Evolutionary conservation across 371 early-diverging fungal genomes (phyloP).

Genomic region (Amoeboaphelidium protococcarum): DNA sequence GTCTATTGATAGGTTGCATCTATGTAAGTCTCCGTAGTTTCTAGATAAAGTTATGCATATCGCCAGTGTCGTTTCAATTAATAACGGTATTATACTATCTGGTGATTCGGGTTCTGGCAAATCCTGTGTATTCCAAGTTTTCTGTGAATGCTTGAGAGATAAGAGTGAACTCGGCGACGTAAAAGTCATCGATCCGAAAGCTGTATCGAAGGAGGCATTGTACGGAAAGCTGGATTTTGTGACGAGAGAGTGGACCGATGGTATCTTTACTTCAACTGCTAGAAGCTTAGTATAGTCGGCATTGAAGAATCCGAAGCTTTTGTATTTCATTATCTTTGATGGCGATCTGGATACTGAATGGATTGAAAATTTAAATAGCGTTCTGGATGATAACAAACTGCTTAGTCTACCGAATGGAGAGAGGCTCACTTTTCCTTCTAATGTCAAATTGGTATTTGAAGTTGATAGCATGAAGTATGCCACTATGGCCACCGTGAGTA

Average conservation of each 20-base stretch:
- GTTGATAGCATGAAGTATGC: slow-evolving; percentile 89
- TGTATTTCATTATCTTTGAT: slow-evolving; percentile 98
- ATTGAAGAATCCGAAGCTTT: too few relatives aligned
- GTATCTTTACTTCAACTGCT: slow-evolving; percentile 87
- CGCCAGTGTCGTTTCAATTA: slow-evolving; percentile 85
- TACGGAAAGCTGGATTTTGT: slow-evolving; percentile 88
- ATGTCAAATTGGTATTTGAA: slow-evolving; percentile 96
- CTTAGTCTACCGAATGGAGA: slow-evolving; percentile 96
- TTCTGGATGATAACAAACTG: slow-evolving; percentile 87
- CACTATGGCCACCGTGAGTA: slow-evolving; percentile 92
- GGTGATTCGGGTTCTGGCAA: slow-evolving; percentile 93
- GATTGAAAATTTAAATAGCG: slow-evolving; percentile 96
- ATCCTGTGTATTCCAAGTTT: slow-evolving; percentile 64
- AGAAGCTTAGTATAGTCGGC: slow-evolving; percentile 84
- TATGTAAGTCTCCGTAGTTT: not conserved
- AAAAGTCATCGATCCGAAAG: slow-evolving; percentile 92
- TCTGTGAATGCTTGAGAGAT: slow-evolving; percentile 41
- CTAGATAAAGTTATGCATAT: slow-evolving; percentile 81
- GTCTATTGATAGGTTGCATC: not conserved
- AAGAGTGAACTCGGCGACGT: slow-evolving; percentile 51
- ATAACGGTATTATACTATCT: slow-evolving; percentile 97
- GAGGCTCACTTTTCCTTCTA: slow-evolving; percentile 75
- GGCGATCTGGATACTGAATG: slow-evolving; percentile 98
- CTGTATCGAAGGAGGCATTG: slow-evolving; percentile 79
- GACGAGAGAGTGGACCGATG: slow-evolving; percentile 98